Percentiles rank a stretch among this genome's conserved stretches.
Conservation (phyloP, 768 basidiomycete genomes). For the Leccinum subtestaceum region DNA sequence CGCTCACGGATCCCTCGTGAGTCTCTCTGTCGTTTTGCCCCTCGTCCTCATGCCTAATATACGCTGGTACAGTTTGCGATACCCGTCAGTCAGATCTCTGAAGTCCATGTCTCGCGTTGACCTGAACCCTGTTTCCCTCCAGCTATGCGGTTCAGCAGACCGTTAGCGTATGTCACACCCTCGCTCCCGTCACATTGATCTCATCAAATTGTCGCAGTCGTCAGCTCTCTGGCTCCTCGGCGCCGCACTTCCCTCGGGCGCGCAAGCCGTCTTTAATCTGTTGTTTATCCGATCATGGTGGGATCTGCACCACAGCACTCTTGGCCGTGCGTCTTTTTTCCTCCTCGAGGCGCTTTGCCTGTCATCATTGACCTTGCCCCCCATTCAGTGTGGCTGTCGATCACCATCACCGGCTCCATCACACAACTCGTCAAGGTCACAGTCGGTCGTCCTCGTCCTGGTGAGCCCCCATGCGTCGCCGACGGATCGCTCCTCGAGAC, state of each 20-base stretch:
- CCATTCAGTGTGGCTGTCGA: slow-evolving; percentile 59
- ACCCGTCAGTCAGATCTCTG: slow-evolving; percentile 33
- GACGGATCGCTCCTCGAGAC: background rate
- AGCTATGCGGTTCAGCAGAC: slow-evolving; percentile 72
- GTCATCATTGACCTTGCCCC: background rate
- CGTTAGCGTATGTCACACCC: slow-evolving; percentile 43
- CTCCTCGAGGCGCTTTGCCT: no score
- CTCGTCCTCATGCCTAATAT: slow-evolving; percentile 10
- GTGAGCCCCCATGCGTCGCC: slow-evolving; percentile 32
- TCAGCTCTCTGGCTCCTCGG: slow-evolving; percentile 45
- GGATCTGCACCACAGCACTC: slow-evolving; percentile 77
- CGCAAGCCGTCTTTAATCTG: slow-evolving; percentile 66
- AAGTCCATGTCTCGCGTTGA: background rate
- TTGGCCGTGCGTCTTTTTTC: slow-evolving; percentile 23
- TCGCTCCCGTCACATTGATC: background rate
- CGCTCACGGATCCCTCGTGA: slow-evolving; percentile 70
- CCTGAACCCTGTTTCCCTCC: background rate
- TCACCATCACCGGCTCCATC: slow-evolving; percentile 69
- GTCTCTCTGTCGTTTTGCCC: slow-evolving; percentile 25
- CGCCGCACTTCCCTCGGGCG: slow-evolving; percentile 55
- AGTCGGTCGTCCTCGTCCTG: slow-evolving; percentile 88
- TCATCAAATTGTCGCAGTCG: slow-evolving; percentile 16
- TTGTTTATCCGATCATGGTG: slow-evolving; percentile 78
- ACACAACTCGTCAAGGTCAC: slow-evolving; percentile 82
- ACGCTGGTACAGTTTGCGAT: slow-evolving; percentile 29